phyloP scores from a whole-genome alignment of 2,329 filamentous ascomycete genomes.

The Lachnum nothofagi region DNA sequence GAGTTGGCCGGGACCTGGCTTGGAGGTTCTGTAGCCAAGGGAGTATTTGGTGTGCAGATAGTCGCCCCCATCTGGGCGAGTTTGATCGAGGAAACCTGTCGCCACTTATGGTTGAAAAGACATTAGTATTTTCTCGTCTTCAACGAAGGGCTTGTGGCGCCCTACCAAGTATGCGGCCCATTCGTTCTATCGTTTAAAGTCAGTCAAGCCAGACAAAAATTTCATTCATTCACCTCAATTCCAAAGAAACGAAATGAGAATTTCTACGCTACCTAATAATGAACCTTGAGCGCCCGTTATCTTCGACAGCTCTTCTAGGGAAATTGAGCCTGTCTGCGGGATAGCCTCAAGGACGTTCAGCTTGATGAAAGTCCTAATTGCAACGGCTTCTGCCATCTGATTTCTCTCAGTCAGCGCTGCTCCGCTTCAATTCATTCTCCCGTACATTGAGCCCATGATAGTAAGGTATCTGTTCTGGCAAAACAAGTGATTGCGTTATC shows the following conservation, averaged over 20 bases:
- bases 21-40: conserved; percentile 28
- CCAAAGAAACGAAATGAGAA: neutral
- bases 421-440: neutral
- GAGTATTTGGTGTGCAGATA: conserved; percentile 34
- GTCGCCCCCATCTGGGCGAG: conserved; percentile 24
- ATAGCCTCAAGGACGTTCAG: conserved; percentile 32
- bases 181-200: neutral
- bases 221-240: neutral
- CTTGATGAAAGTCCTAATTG: conserved; percentile 32
- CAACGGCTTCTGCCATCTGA: conserved; percentile 33
- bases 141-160: neutral
- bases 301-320: conserved; percentile 27
- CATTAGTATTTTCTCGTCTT: neutral
- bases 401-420: neutral
- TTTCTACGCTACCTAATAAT: conserved; percentile 24
- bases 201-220: neutral
- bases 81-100: conserved; percentile 32
- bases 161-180: neutral
- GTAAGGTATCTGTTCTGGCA: conserved; percentile 31
- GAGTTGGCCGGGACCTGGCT: conserved; percentile 29
- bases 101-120: conserved; percentile 21
- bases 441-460: conserved; percentile 33
- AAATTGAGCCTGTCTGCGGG: conserved; percentile 27
- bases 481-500: conserved; percentile 28
- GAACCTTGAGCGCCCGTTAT: conserved; percentile 30